Percentiles rank a stretch among this genome's conserved stretches.
These are phyloP conservation scores for Aspergillus arachidicola DNA, from an alignment of 2,329 filamentous ascomycete genomes.

Conservation along the genomic window DNA sequence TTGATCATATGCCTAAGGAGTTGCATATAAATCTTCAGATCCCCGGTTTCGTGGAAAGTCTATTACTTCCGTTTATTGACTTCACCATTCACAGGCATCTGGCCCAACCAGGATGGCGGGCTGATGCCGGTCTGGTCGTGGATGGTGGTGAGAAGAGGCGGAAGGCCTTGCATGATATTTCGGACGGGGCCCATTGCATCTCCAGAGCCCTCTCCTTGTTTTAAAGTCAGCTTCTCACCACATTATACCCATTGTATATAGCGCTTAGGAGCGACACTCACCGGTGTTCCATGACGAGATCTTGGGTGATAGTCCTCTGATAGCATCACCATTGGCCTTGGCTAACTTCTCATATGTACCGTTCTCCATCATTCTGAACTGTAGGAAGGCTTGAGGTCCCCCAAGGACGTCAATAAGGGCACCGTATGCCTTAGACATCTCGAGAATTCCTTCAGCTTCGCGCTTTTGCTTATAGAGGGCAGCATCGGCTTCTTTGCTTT, in stretches of 20 bases:
- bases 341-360: slow-evolving; percentile 77
- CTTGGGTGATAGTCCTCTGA: slow-evolving; percentile 80
- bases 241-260: not conserved
- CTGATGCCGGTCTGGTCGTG: slow-evolving; percentile 85
- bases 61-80: not conserved
- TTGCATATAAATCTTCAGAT: not conserved
- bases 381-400: slow-evolving; percentile 74
- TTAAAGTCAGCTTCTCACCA: slow-evolving; percentile 23
- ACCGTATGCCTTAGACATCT: slow-evolving; percentile 80
- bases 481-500: slow-evolving; percentile 41
- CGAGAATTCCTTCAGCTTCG: slow-evolving; percentile 74
- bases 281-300: slow-evolving; percentile 88
- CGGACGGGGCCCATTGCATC: slow-evolving; percentile 68
- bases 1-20: not conserved
- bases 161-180: slow-evolving; percentile 82
- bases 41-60: not conserved
- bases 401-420: slow-evolving; percentile 73
- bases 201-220: slow-evolving; percentile 46
- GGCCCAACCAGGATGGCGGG: slow-evolving; percentile 71
- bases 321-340: slow-evolving; percentile 73
- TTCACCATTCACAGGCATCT: slow-evolving; percentile 47
- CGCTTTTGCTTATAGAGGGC: slow-evolving; percentile 60
- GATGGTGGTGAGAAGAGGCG: slow-evolving; percentile 80
- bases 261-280: slow-evolving; percentile 9
- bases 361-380: slow-evolving; percentile 87